These are phyloP conservation scores for Trichoderma koningii DNA, from an alignment of 2,329 filamentous ascomycete genomes.

Conservation along the genomic window DNA sequence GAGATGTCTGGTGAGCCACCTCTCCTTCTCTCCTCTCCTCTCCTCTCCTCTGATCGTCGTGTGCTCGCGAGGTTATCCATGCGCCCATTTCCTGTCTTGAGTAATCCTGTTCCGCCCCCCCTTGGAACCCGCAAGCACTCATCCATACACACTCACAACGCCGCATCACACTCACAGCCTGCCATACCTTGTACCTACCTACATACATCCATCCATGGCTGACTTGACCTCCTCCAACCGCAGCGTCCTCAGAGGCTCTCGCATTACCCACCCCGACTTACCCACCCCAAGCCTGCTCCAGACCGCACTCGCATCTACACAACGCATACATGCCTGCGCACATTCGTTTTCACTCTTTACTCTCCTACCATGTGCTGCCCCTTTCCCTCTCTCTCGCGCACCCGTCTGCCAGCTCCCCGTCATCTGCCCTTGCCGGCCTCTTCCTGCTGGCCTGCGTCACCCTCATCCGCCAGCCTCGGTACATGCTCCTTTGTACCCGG, in stretches of 20 bases:
- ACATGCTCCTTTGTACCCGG: not conserved
- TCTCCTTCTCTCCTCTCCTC: not conserved
- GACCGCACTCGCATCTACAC: conserved; percentile 17
- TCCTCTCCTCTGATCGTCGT: not conserved
- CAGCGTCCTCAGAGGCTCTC: not conserved
- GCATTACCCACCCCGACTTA: conserved; percentile 20
- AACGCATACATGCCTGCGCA: conserved; percentile 16
- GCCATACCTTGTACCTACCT: not conserved
- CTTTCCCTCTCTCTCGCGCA: conserved; percentile 22
- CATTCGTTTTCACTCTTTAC: not conserved
- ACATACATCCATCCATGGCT: not conserved
- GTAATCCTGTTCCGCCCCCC: not conserved
- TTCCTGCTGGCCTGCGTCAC: conserved; percentile 13
- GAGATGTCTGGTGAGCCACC: too few relatives aligned
- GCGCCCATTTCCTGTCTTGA: not conserved
- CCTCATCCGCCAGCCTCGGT: not conserved
- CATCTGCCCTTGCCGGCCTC: not conserved
- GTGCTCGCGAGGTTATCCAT: not conserved
- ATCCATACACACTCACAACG: too few relatives aligned
- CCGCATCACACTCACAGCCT: not conserved
- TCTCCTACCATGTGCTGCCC: conserved; percentile 14
- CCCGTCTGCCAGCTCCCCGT: conserved; percentile 11
- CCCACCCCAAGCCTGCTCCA: conserved; percentile 11
- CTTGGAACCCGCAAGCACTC: not conserved
- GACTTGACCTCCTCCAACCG: not conserved